Conservation (phyloP, 305 asterid species). For the Fraxinus albicans region DNA sequence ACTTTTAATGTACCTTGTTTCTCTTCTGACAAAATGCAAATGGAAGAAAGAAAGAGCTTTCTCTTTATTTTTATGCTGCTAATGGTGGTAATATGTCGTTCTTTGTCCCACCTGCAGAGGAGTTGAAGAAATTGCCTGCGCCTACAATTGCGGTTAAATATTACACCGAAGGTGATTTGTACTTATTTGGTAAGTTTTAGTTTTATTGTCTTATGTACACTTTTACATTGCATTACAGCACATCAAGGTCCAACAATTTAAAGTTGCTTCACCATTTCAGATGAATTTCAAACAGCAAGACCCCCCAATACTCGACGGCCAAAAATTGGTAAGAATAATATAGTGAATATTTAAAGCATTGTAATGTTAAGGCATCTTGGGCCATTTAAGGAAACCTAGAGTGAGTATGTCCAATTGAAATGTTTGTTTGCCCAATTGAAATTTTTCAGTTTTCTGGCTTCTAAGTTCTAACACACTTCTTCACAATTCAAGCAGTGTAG, state of each 20-base stretch:
- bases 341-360: not conserved
- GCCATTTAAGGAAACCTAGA: not conserved
- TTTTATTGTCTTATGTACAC: not conserved
- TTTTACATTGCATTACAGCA: not conserved
- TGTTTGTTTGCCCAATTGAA: not conserved
- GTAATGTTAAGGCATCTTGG: not conserved
- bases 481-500: not conserved
- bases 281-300: conserved; percentile 88
- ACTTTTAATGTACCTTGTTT: not conserved
- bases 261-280: conserved; percentile 36
- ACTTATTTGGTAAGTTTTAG: conserved; percentile 76
- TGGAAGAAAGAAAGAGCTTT: not conserved
- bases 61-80: conserved; percentile 17
- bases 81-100: conserved; percentile 19
- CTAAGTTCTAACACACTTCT: not conserved
- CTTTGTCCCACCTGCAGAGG: conserved; percentile 41
- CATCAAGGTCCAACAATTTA: conserved; percentile 12
- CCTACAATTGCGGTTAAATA: conserved; percentile 75
- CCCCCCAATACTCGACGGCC: conserved; percentile 81
- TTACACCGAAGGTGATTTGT: conserved; percentile 84
- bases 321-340: conserved; percentile 56
- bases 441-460: not conserved
- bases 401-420: not conserved
- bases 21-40: not conserved
- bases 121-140: conserved; percentile 69